Evolutionary conservation across 768 basidiomycete species (phyloP).

Genomic region (Lactarius indigo): DNA sequence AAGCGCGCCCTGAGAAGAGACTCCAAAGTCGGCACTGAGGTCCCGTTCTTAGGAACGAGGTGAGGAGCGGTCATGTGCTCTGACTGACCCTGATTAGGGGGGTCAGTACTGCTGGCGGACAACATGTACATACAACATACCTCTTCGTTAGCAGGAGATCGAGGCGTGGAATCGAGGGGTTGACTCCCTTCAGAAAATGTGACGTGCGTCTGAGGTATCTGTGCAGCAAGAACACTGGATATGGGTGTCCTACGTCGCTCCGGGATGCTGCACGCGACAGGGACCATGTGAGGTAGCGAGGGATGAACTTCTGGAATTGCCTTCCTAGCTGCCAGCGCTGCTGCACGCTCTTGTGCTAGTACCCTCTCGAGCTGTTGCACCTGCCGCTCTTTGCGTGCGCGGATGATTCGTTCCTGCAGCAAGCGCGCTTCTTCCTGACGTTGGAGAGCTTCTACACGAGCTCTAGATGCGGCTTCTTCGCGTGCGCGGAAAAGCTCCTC

Average conservation of each 20-base stretch:
- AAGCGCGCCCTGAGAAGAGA: conserved; percentile 6
- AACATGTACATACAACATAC: background rate
- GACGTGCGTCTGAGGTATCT: too few species aligned
- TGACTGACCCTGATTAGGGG: background rate
- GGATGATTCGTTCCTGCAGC: background rate
- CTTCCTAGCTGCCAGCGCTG: background rate
- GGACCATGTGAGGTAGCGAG: background rate
- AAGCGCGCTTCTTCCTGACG: conserved; percentile 5
- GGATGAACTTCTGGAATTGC: background rate
- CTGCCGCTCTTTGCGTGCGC: background rate
- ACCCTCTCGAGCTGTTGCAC: background rate
- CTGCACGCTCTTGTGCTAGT: background rate
- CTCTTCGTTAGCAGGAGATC: background rate
- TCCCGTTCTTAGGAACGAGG: background rate
- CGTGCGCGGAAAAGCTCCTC: conserved; percentile 12
- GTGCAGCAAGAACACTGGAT: background rate
- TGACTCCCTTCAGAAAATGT: background rate
- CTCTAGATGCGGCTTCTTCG: conserved; percentile 2
- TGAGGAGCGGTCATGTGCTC: background rate
- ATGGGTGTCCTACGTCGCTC: background rate
- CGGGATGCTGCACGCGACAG: background rate
- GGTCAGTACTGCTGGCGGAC: background rate
- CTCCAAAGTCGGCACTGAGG: background rate
- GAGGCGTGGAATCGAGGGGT: background rate
- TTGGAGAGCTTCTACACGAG: background rate